Percentiles rank a stretch among this genome's conserved stretches.
phyloP scores from a whole-genome alignment of 2,329 filamentous ascomycete genomes.

The Nectriaceae sp. region DNA sequence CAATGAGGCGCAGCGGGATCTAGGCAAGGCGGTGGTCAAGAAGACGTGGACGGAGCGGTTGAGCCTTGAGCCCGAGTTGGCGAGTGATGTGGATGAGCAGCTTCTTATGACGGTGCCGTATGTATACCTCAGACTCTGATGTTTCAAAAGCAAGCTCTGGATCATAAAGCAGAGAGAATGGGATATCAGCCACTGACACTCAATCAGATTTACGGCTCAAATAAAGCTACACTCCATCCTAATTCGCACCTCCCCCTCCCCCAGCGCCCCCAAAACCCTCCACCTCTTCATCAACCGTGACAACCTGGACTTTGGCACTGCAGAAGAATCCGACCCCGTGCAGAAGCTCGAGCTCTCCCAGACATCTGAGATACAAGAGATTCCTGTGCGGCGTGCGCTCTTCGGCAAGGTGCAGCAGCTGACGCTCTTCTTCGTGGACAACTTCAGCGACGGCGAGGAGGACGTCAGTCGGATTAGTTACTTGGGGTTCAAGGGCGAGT shows the following conservation, averaged over 20 bases:
- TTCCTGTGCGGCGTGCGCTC: slow-evolving; percentile 82
- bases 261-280: slow-evolving; percentile 76
- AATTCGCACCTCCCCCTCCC: slow-evolving; percentile 73
- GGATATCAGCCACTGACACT: neutral
- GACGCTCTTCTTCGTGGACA: slow-evolving; percentile 88
- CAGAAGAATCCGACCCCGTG: slow-evolving; percentile 67
- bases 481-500: slow-evolving; percentile 91
- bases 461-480: slow-evolving; percentile 80
- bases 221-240: slow-evolving; percentile 90
- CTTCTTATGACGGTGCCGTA: slow-evolving; percentile 90
- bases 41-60: slow-evolving; percentile 91
- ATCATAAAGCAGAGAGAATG: no score
- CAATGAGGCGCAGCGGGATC: slow-evolving; percentile 72
- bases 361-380: slow-evolving; percentile 80
- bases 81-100: slow-evolving; percentile 89
- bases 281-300: slow-evolving; percentile 87
- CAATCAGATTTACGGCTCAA: slow-evolving; percentile 81
- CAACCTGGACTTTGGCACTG: slow-evolving; percentile 81
- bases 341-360: slow-evolving; percentile 79
- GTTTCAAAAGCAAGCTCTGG: neutral
- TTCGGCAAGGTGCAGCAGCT: slow-evolving; percentile 86
- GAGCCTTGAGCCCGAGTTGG: slow-evolving; percentile 70
- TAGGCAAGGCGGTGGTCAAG: slow-evolving; percentile 75
- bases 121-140: slow-evolving; percentile 35
- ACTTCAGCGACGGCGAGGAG: slow-evolving; percentile 79